Base-by-base conservation (phyloP, 2,329 filamentous ascomycete genomes). In the Trichoderma sp. region DNA sequence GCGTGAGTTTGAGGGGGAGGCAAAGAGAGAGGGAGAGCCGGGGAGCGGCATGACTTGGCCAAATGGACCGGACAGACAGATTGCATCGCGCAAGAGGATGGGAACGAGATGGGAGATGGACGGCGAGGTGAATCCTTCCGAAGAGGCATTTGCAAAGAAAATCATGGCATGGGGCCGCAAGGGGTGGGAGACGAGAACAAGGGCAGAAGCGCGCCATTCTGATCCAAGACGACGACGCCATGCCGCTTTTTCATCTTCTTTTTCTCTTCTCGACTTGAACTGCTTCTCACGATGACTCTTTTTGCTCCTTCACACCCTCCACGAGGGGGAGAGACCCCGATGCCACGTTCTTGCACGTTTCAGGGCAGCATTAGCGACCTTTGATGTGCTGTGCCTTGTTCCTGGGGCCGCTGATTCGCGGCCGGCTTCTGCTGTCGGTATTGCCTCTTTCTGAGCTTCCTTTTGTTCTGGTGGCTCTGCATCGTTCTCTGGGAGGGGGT, bases 321-420 rank as follows among this genome's bases (percentile, higher is more conserved):
- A 60, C 64, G 62, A 38, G 38, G 31, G 41, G 41, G 7, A n/a
- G 29, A n/a, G 6, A 16, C 67, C 66, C 18, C 33, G 60, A 56
- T 75, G 62, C 75, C 75, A 76, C 69, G 75, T 76, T 76, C 29
- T 76, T 24, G 75, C 75, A 76, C 75, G 75, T 76, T 76, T 76
- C 75, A 74, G 75, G 56, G 75, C 60, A 74, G 71, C 69, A 72
- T 71, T 71, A 71, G 68, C 68, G 68, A 33, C 59, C 53, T 45
- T n/a, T 45, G 41, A 45, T 45, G 56, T 53, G 50, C 53, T 45
- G 56, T 63, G 50, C 53, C 53, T 60, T 71, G 69, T 63, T 21
- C 59, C 59, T 63, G 69, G 69, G 31, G 45, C 45, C 29, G 69
- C 21, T 29, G 67, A n/a, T 31, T 71, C 53, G 53, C 67, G 24